Base-by-base conservation (phyloP, 139 green algal genomes). In the Chlamydomonas sp. region DNA sequence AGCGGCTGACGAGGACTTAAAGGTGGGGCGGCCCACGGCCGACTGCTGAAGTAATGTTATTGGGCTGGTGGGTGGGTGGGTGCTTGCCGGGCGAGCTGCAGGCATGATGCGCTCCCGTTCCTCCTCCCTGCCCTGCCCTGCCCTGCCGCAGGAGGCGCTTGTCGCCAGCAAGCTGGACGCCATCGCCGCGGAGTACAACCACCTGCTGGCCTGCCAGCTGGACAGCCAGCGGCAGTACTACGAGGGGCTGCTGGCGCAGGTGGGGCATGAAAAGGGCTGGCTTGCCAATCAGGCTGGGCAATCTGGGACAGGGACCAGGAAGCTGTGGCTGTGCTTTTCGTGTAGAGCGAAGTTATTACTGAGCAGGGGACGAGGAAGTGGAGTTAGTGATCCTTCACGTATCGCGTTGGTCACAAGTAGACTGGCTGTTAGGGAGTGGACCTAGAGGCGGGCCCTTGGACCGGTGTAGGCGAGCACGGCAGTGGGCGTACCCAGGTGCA, bases 211-310 rank as follows among this genome's bases (percentile, higher is more conserved):
- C 5, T 94, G 81, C 2, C 97, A 99, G 92, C 94, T 99, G 69
- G 97, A 99, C 62, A 96, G 88, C 75, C 97, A 99, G 91, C 92
- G 97, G 7, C 73, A 91, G 31, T 98, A 98, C 91, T 99, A 97
- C 91, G 97, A 99, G 80, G 91, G 83, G 3, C 83, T 87, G 15
- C 5, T 87, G 83, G 72, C 83, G 63, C 83, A 87, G 83, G 83
- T 87, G 66, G 3, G 66, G 31, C 9, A 15, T 4, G 59, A 3
- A 17, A 57, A 16, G 49, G 9, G 9, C 49, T 2, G 31, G 31
- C 31, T 49, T 49, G 31, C 31, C 31, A 49, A 49, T 49, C 31
- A 1, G 49, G 5, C 9, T 10, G 12, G 0, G 49, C 1, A 16
- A 71, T 68, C 6, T 10, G 20, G 17, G 83, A 73, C 4, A 15